Conservation (phyloP, 306 rosid genomes). For the Citrullus colocynthis region DNA sequence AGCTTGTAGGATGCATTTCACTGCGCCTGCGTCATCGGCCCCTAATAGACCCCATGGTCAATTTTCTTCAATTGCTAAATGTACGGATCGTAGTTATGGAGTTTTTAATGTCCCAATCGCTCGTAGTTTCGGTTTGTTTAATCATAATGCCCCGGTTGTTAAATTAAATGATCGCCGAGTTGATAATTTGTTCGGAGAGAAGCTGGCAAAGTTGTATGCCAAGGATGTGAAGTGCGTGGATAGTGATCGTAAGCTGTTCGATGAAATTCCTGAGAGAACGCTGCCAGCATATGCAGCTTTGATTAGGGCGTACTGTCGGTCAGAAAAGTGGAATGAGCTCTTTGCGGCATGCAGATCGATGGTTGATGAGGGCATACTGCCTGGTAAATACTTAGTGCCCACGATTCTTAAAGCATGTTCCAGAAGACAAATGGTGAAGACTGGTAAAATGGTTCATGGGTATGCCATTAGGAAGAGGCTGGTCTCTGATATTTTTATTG, state of each 20-base stretch:
- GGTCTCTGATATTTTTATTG: conserved; percentile 22
- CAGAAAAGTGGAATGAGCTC: conserved; percentile 24
- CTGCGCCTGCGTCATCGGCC: not conserved
- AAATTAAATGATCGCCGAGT: conserved; percentile 17
- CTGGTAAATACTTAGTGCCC: conserved; percentile 30
- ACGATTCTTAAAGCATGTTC: conserved; percentile 34
- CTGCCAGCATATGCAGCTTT: conserved; percentile 11
- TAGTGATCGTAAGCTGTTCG: conserved; percentile 25
- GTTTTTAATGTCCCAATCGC: conserved; percentile 7
- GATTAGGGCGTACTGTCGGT: conserved; percentile 22
- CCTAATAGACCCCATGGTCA: not conserved
- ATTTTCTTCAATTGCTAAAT: conserved; percentile 1
- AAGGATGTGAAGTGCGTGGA: conserved; percentile 13
- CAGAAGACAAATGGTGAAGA: conserved; percentile 9
- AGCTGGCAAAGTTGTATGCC: not conserved
- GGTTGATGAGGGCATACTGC: conserved; percentile 26
- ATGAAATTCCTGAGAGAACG: conserved; percentile 18
- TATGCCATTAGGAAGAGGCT: conserved; percentile 16
- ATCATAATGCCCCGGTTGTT: conserved; percentile 10
- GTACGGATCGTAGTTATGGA: not conserved
- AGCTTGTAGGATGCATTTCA: not conserved
- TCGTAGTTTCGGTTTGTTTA: conserved; percentile 14
- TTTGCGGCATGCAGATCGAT: conserved; percentile 21
- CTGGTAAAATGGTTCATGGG: conserved; percentile 31
- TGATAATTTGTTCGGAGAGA: conserved; percentile 12